A percentile compares a stretch with the other conserved stretches of the same genome.
Evolutionary conservation across 2,329 filamentous ascomycete species (phyloP).

Genomic region (Xylariaceae sp.): DNA sequence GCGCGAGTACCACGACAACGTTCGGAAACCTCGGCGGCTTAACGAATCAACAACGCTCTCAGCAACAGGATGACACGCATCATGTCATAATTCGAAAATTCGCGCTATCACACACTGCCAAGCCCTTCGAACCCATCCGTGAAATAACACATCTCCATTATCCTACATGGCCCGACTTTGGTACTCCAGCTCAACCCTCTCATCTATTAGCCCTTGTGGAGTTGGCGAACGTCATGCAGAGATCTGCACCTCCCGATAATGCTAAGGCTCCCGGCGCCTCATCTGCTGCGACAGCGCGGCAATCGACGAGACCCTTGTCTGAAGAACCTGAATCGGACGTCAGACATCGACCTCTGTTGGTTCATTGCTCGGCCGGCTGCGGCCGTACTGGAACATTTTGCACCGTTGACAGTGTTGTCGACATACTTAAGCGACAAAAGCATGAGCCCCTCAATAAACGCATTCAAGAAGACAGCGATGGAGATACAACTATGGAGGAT

Average conservation of each 20-base stretch:
- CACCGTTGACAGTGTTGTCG: slow-evolving; percentile 90
- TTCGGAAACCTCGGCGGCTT: slow-evolving; percentile 31
- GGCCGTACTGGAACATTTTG: slow-evolving; percentile 95
- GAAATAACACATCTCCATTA: slow-evolving; percentile 96
- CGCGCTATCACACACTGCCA: slow-evolving; percentile 67
- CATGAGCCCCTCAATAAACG: slow-evolving; percentile 32
- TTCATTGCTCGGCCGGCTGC: slow-evolving; percentile 95
- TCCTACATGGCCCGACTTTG: slow-evolving; percentile 95
- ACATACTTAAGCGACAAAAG: slow-evolving; percentile 89
- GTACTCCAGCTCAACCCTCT: slow-evolving; percentile 80
- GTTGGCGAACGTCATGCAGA: slow-evolving; percentile 73
- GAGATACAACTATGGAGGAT: slow-evolving; percentile 45
- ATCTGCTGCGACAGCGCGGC: slow-evolving; percentile 24
- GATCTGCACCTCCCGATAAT: slow-evolving; percentile 47
- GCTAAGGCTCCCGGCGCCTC: slow-evolving; percentile 37
- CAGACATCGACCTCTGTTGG: slow-evolving; percentile 67
- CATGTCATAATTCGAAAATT: slow-evolving; percentile 85
- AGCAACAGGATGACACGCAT: slow-evolving; percentile 53
- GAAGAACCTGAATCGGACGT: slow-evolving; percentile 57
- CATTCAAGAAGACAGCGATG: slow-evolving; percentile 37
- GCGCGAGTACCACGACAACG: slow-evolving; percentile 52
- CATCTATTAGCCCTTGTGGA: slow-evolving; percentile 89
- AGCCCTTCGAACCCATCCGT: slow-evolving; percentile 80
- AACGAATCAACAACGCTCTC: slow-evolving; percentile 28
- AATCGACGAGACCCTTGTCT: slow-evolving; percentile 43